A percentile compares a stretch with the other conserved stretches of the same genome.
Evolutionary conservation across 805 yeast species (phyloP).

Genomic region (Lachancea fermentati): DNA sequence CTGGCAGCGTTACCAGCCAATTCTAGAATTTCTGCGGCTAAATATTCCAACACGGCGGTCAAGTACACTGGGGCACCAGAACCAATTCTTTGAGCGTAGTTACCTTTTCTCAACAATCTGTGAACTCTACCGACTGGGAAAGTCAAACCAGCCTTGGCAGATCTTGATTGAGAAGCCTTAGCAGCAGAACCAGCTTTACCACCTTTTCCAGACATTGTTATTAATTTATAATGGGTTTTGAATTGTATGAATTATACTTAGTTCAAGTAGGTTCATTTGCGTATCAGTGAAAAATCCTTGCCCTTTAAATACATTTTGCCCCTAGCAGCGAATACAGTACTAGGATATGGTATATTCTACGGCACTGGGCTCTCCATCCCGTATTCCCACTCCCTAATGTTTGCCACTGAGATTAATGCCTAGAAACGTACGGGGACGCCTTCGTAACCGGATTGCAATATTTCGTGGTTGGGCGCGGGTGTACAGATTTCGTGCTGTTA

Average conservation of each 20-base stretch:
- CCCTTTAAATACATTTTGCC: neutral
- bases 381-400: no score
- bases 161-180: constrained; percentile 96
- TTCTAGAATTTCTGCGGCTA: constrained; percentile 97
- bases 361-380: neutral
- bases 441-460: neutral
- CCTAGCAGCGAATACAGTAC: no score
- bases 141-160: constrained; percentile 96
- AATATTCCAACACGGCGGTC: constrained; percentile 94
- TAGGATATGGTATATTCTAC: no score
- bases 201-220: constrained; percentile 66
- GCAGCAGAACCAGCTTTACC: constrained; percentile 94
- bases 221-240: neutral
- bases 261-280: no score
- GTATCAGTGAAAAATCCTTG: neutral
- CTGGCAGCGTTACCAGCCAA: constrained; percentile 99
- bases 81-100: constrained; percentile 98
- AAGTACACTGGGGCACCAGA: constrained; percentile 98
- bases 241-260: neutral
- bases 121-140: constrained; percentile 99
- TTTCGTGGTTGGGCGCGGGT: neutral
- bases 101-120: constrained; percentile 92
- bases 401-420: no score
- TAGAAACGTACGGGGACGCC: neutral
- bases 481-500: constrained; percentile 7